Evolutionary conservation across 495 filamentous ascomycete genomes (phyloP).

Genomic region (Aspergillus diversus): DNA sequence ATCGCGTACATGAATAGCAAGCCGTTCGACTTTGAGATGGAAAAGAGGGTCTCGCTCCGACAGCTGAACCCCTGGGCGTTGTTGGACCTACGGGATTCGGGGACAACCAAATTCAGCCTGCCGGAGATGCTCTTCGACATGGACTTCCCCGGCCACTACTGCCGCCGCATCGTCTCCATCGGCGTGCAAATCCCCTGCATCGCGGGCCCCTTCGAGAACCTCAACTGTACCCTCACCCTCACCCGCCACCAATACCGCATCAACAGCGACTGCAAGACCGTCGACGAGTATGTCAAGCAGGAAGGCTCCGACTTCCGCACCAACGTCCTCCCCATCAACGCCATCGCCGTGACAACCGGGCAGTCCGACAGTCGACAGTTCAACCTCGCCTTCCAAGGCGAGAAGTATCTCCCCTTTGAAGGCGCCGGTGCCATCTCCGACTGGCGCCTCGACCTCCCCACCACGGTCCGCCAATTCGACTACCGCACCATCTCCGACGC

Average conservation of each 20-base stretch:
- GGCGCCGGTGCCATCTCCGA: conserved; percentile 37
- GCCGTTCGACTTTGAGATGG: conserved; percentile 38
- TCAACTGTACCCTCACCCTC: neutral
- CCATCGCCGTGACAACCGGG: conserved; percentile 32
- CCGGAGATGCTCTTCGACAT: conserved; percentile 44
- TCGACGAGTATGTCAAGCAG: too few species aligned
- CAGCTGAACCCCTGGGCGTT: conserved; percentile 31
- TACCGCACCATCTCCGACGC: conserved; percentile 38
- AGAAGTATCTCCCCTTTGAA: conserved; percentile 44
- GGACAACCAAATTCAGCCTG: conserved; percentile 24
- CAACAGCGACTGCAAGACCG: too few species aligned
- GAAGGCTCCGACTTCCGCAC: too few species aligned
- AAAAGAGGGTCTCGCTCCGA: conserved; percentile 38
- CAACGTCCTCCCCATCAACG: conserved; percentile 23
- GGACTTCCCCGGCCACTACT: conserved; percentile 50
- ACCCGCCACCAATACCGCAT: neutral
- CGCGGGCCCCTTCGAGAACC: neutral
- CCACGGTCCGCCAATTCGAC: conserved; percentile 31
- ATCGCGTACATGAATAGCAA: conserved; percentile 24
- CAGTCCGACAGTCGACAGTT: conserved; percentile 35
- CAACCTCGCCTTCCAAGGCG: conserved; percentile 29
- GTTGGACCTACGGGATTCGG: conserved; percentile 22
- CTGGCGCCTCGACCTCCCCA: conserved; percentile 35
- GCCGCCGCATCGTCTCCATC: conserved; percentile 32
- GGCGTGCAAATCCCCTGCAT: neutral